Percentiles rank a stretch among this genome's conserved stretches.
These are phyloP conservation scores for Brassica juncea DNA, from an alignment of 345 rosid species.

Conservation along the genomic window DNA sequence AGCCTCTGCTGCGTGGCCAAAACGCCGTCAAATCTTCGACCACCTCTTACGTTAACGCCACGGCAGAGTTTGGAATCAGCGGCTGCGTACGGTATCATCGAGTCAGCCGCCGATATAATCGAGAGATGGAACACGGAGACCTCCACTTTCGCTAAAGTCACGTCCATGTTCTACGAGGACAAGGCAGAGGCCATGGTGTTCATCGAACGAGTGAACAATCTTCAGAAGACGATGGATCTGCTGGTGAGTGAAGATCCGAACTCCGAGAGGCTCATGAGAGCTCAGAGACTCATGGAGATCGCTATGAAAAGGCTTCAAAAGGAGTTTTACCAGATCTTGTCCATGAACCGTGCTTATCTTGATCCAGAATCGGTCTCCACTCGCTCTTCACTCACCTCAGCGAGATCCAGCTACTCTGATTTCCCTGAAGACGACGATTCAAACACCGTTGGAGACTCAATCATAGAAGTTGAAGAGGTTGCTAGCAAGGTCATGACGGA, in stretches of 20 bases:
- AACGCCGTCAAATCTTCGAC: constrained; percentile 19
- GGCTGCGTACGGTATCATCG: constrained; percentile 43
- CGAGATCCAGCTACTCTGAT: constrained; percentile 57
- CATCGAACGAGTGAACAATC: constrained; percentile 50
- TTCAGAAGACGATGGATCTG: constrained; percentile 62
- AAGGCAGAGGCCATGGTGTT: constrained; percentile 60
- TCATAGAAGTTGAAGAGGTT: constrained; percentile 55
- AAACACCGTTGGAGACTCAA: constrained; percentile 43
- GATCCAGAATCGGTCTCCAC: constrained; percentile 77
- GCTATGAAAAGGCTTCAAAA: constrained; percentile 76
- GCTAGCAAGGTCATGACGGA: constrained; percentile 59
- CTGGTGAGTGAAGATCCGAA: constrained; percentile 36
- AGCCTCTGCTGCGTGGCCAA: constrained; percentile 45
- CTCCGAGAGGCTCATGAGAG: constrained; percentile 49
- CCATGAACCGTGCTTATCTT: constrained; percentile 59
- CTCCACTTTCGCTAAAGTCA: constrained; percentile 46
- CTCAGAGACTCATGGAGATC: constrained; percentile 58
- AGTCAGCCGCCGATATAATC: constrained; percentile 47
- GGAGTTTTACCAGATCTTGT: constrained; percentile 72
- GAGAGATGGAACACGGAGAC: constrained; percentile 57
- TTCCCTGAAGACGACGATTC: constrained; percentile 26
- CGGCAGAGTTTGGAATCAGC: constrained; percentile 36
- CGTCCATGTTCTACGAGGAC: constrained; percentile 54
- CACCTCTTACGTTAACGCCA: constrained; percentile 34
- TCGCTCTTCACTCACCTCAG: constrained; percentile 59